Evolutionary conservation across 805 yeast genomes (phyloP).

Genomic region (Wickerhamiella slavikovae): DNA sequence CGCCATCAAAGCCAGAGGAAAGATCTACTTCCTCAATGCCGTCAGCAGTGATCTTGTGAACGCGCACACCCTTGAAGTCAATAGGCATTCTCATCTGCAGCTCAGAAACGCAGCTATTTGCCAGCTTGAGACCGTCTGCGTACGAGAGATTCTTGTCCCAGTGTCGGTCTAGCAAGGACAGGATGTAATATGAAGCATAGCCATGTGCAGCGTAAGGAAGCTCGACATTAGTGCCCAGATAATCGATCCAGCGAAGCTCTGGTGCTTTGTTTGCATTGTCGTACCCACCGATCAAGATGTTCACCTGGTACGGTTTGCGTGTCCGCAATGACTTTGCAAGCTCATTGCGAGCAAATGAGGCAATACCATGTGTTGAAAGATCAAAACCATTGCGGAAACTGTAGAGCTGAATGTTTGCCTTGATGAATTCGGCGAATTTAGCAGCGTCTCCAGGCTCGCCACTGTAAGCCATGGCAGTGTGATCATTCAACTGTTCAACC

Average conservation of each 20-base stretch:
- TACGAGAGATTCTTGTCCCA: conserved; percentile 54
- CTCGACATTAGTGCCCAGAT: conserved; percentile 75
- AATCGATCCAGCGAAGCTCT: conserved; percentile 72
- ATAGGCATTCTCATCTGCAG: conserved; percentile 71
- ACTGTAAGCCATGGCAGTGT: conserved; percentile 66
- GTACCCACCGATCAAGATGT: conserved; percentile 71
- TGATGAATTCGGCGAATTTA: conserved; percentile 84
- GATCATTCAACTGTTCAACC: conserved; percentile 52
- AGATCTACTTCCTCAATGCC: conserved; percentile 21
- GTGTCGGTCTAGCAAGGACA: conserved; percentile 78
- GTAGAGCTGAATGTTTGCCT: conserved; percentile 77
- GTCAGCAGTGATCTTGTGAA: conserved; percentile 44
- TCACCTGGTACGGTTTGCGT: conserved; percentile 90
- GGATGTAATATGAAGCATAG: conserved; percentile 88
- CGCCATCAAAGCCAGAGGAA: too few relatives aligned
- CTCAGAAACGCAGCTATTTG: conserved; percentile 57
- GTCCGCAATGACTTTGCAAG: conserved; percentile 77
- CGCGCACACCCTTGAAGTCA: conserved; percentile 73
- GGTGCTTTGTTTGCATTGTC: conserved; percentile 41
- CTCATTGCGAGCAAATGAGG: conserved; percentile 72
- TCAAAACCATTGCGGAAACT: conserved; percentile 71
- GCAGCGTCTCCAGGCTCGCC: conserved; percentile 96
- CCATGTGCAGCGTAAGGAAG: conserved; percentile 97
- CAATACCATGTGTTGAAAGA: conserved; percentile 66
- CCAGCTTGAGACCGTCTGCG: conserved; percentile 60